A percentile compares a stretch with the other conserved stretches of the same genome.
Evolutionary conservation across 495 filamentous ascomycete species (phyloP).

Genomic region (Lophiotrema nucula): DNA sequence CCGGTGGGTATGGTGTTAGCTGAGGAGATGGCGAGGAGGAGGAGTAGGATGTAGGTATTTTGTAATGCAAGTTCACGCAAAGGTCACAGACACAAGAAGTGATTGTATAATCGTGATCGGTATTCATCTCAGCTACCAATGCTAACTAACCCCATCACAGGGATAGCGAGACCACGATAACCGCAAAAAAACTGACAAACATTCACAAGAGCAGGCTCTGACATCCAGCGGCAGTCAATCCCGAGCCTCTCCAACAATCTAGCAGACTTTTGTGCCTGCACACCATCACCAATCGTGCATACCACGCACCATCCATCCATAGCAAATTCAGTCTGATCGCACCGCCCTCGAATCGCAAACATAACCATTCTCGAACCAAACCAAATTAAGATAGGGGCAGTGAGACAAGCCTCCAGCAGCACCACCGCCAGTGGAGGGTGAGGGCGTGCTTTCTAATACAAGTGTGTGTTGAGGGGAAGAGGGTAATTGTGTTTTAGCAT

Average conservation of each 20-base stretch:
- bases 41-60: background rate
- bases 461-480: no score
- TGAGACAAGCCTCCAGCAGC: no score
- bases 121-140: background rate
- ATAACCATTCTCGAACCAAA: no score
- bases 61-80: background rate
- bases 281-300: background rate
- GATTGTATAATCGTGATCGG: background rate
- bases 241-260: background rate
- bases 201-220: constrained; percentile 9
- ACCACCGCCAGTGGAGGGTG: no score
- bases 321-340: no score
- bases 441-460: no score
- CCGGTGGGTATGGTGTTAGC: constrained; percentile 53
- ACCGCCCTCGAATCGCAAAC: no score
- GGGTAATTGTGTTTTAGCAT: no score
- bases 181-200: constrained; percentile 3
- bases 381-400: no score
- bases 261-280: constrained; percentile 15
- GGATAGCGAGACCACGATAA: constrained; percentile 23
- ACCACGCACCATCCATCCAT: no score
- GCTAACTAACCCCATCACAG: constrained; percentile 16
- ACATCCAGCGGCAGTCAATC: constrained; percentile 27
- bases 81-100: background rate
- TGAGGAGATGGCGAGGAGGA: constrained; percentile 49